Conservation (phyloP, 2,329 filamentous ascomycete genomes). For the Penicillium sp. region DNA sequence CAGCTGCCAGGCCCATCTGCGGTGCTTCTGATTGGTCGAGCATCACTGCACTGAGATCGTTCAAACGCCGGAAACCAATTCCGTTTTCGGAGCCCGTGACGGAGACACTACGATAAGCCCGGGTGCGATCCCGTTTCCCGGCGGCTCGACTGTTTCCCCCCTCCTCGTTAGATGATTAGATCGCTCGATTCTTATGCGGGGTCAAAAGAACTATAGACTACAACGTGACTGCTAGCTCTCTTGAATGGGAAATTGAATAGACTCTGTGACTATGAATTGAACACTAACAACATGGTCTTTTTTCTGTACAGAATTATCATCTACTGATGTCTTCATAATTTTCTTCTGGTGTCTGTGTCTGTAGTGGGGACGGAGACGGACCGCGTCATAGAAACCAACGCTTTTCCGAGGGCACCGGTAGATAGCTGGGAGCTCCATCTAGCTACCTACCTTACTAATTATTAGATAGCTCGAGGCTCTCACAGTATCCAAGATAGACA, state of each 20-base stretch:
- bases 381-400: not conserved
- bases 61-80: conserved; percentile 23
- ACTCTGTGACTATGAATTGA: not conserved
- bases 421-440: not conserved
- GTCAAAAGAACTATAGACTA: not conserved
- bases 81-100: conserved; percentile 19
- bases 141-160: not conserved
- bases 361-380: conserved; percentile 2
- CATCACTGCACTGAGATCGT: not conserved
- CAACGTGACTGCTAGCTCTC: not conserved
- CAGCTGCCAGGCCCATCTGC: not conserved
- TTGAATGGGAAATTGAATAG: not conserved
- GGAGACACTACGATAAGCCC: not conserved
- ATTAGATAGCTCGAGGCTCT: not conserved
- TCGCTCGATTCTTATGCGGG: not conserved
- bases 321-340: not conserved
- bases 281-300: not conserved
- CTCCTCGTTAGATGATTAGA: not conserved
- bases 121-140: not conserved
- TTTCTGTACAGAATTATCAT: not conserved
- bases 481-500: not conserved
- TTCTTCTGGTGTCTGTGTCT: not conserved
- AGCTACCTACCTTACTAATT: not conserved
- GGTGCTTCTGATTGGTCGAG: not conserved
- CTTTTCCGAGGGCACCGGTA: not conserved